Conservation (phyloP, 371 early-diverging fungal genomes). For the Mortierella sp. region DNA sequence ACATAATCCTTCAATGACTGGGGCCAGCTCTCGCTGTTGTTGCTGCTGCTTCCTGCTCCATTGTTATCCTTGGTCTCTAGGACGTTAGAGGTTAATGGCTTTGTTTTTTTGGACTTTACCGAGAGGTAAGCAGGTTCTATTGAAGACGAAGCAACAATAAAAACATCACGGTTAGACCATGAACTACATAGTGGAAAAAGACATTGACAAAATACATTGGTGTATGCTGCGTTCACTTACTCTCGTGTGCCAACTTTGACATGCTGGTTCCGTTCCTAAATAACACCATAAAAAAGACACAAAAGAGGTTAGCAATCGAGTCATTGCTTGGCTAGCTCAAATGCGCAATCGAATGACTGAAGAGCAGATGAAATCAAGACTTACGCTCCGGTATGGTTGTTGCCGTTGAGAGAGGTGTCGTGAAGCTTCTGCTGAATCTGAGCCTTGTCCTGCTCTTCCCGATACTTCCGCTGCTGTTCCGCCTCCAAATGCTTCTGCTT, state of each 20-base stretch:
- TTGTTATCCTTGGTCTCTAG: slow-evolving; percentile 37
- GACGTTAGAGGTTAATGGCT: slow-evolving; percentile 48
- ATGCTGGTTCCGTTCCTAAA: slow-evolving; percentile 16
- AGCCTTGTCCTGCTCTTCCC: slow-evolving; percentile 11
- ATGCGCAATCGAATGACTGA: neutral
- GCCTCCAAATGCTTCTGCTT: slow-evolving; percentile 43
- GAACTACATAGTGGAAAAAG: neutral
- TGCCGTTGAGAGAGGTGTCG: slow-evolving; percentile 19
- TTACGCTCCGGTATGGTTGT: slow-evolving; percentile 7
- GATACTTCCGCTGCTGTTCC: slow-evolving; percentile 18
- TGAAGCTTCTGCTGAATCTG: slow-evolving; percentile 24
- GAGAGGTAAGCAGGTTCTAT: slow-evolving; percentile 53
- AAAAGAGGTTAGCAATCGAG: neutral
- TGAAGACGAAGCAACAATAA: neutral
- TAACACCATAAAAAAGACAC: neutral
- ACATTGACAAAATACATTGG: neutral
- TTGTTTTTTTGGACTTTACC: slow-evolving; percentile 56
- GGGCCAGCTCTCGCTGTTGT: slow-evolving; percentile 36
- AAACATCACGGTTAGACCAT: neutral
- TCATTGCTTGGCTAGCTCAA: neutral
- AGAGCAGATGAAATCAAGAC: neutral
- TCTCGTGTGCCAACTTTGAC: slow-evolving; percentile 28
- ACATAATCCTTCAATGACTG: slow-evolving; percentile 70
- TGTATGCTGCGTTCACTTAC: slow-evolving; percentile 17
- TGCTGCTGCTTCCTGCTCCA: slow-evolving; percentile 9